phyloP scores from a whole-genome alignment of 2,329 filamentous ascomycete species.

The Hirsutella rhossiliensis region DNA sequence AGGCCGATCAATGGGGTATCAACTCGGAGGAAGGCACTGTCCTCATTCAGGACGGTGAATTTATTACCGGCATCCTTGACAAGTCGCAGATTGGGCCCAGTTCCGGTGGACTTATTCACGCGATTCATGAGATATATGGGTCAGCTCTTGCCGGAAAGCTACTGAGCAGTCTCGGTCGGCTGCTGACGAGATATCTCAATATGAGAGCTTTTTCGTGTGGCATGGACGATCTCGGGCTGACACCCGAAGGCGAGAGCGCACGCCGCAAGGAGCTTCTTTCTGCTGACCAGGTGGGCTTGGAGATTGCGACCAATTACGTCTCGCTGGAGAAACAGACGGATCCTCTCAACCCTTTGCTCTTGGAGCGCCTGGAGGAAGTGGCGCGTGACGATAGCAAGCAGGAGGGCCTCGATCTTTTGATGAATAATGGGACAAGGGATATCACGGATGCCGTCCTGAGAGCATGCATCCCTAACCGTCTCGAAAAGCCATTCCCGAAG shows the following conservation, averaged over 20 bases:
- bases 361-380: slow-evolving; percentile 74
- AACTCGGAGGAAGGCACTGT: slow-evolving; percentile 70
- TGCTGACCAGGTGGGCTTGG: slow-evolving; percentile 58
- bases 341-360: slow-evolving; percentile 58
- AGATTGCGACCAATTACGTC: slow-evolving; percentile 80
- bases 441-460: slow-evolving; percentile 71
- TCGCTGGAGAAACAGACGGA: slow-evolving; percentile 57
- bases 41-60: slow-evolving; percentile 73
- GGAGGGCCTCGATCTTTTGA: slow-evolving; percentile 76
- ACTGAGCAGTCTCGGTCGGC: slow-evolving; percentile 76
- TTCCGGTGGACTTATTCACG: slow-evolving; percentile 78
- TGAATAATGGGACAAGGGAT: slow-evolving; percentile 55
- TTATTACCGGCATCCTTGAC: slow-evolving; percentile 84
- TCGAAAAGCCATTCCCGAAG: slow-evolving; percentile 85
- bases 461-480: slow-evolving; percentile 65
- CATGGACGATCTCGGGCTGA: slow-evolving; percentile 89
- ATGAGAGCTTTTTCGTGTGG: slow-evolving; percentile 96
- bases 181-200: slow-evolving; percentile 80
- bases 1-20: slow-evolving; percentile 66
- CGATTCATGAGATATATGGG: slow-evolving; percentile 87
- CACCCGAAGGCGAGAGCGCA: slow-evolving; percentile 60
- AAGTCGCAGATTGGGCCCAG: slow-evolving; percentile 89
- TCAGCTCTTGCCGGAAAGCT: slow-evolving; percentile 79
- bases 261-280: slow-evolving; percentile 57
- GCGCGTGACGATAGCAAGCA: slow-evolving; percentile 86